Evolutionary conservation across 805 yeast genomes (phyloP), one percentile per base, ranked within the genome.

Genomic region (Pichia sporocuriosa): DNA sequence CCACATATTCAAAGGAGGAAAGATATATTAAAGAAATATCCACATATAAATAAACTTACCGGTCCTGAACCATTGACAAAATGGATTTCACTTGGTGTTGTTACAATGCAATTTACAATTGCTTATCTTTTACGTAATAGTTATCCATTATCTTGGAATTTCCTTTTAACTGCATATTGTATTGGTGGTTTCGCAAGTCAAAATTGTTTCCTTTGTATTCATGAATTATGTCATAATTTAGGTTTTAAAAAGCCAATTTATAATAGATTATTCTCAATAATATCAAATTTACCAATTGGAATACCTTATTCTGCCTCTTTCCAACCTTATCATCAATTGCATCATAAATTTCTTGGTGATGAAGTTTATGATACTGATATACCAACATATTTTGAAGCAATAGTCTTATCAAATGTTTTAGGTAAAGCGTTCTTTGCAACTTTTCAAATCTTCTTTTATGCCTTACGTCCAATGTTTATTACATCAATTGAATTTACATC

Each of bases 401-500:
- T 81, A 1, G 56, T 88, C 6, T 67, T 88, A 27, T 80, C 88
- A 20, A 84, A 78, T 49, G 77, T 87, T 2, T 70, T 85, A 34
- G 96, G 96, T 2, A 88, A 88, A 61, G 84, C 93, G 0, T 86
- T 88, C 56, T 88, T 88, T 57, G 95, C 94, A 12, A 82, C 89
- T 3, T 88, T 79, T 65, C 96, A 88, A 65, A 79, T 88, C 44
- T 74, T 88, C 41, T 88, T 88, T 61, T 88, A 88, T 56, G 96
- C 96, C 0, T 61, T 88, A 47, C 71, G 97, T 52, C 97, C 97
- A 27, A 83, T 87, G 82, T 84, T 82, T 58, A 70, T 88, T 42
- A 82, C 93, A 27, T 77, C 75, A 51, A 71, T 88, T 54, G 76
- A 77, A 43, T 76, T 87, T 65, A 84, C 95, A 1, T 68, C 72